A percentile compares a stretch with the other conserved stretches of the same genome.
These are phyloP conservation scores for Penicillium desertorum DNA, from an alignment of 495 filamentous ascomycete genomes.

Conservation along the genomic window DNA sequence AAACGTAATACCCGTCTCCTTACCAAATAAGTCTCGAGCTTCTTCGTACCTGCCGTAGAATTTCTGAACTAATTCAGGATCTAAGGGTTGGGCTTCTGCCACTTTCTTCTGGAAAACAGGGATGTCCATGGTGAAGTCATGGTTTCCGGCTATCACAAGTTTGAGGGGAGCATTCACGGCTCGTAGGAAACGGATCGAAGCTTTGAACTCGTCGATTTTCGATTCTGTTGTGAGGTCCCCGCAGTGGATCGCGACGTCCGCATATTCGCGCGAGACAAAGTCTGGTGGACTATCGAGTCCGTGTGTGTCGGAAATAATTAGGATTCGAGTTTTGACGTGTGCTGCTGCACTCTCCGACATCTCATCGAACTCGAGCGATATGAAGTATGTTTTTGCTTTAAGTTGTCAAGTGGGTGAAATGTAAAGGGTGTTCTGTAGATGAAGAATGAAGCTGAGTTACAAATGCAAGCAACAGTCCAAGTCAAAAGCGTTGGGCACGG, in stretches of 20 bases:
- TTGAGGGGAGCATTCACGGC: slow-evolving; percentile 60
- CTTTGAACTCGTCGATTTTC: slow-evolving; percentile 52
- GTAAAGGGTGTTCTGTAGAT: too few relatives aligned
- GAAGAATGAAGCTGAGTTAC: too few relatives aligned
- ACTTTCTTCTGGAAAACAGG: slow-evolving; percentile 35
- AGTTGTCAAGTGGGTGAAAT: too few relatives aligned
- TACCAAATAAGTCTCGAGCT: slow-evolving; percentile 25
- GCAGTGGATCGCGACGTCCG: slow-evolving; percentile 67
- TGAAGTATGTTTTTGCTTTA: too few relatives aligned
- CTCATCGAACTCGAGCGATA: not conserved
- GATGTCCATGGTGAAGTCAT: slow-evolving; percentile 64
- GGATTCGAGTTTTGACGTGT: slow-evolving; percentile 44
- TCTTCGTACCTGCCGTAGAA: slow-evolving; percentile 37
- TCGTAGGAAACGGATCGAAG: slow-evolving; percentile 49
- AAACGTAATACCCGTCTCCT: slow-evolving; percentile 51
- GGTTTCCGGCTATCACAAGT: slow-evolving; percentile 73
- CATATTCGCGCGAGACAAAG: slow-evolving; percentile 32
- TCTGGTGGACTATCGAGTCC: slow-evolving; percentile 29
- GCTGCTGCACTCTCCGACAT: not conserved
- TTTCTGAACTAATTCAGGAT: slow-evolving; percentile 25
- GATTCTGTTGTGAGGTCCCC: slow-evolving; percentile 66
- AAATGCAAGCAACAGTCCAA: too few relatives aligned
- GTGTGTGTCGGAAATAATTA: slow-evolving; percentile 61
- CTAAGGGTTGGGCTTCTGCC: slow-evolving; percentile 26
- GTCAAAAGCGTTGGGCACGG: too few relatives aligned